A percentile compares a stretch with the other conserved stretches of the same genome.
These are phyloP conservation scores for Boletellus sp. DNA, from an alignment of 768 basidiomycete species.

Conservation along the genomic window DNA sequence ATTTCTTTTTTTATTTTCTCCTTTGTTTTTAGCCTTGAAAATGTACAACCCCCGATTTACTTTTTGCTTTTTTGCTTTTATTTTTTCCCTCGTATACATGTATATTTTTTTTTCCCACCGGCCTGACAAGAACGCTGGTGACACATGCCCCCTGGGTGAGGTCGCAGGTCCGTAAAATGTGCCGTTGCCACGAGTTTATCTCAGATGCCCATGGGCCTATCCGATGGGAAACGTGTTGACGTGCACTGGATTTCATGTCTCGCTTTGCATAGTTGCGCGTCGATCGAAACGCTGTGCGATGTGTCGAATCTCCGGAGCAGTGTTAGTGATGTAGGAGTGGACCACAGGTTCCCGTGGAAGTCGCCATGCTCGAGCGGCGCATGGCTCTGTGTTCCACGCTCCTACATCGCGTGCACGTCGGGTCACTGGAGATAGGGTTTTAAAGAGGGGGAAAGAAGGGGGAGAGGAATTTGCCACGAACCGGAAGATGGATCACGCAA, in stretches of 20 bases:
- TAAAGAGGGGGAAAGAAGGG: not conserved
- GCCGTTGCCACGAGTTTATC: slow-evolving; percentile 30
- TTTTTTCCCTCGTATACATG: not conserved
- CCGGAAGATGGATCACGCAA: slow-evolving; percentile 13
- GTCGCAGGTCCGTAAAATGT: slow-evolving; percentile 23
- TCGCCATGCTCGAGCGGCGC: not conserved
- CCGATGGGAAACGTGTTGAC: slow-evolving; percentile 10
- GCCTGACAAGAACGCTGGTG: not conserved
- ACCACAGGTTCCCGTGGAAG: not conserved
- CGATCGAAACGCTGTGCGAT: slow-evolving; percentile 23
- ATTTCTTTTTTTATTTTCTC: not conserved
- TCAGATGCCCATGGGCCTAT: slow-evolving; percentile 13
- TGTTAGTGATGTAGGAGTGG: slow-evolving; percentile 10
- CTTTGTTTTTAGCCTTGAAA: not conserved
- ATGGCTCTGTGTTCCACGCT: no score
- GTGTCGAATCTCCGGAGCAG: slow-evolving; percentile 15
- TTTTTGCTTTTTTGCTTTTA: slow-evolving; percentile 1
- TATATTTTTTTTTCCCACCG: not conserved
- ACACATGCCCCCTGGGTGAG: slow-evolving; percentile 24
- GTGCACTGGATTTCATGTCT: slow-evolving; percentile 2
- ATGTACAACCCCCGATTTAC: not conserved
- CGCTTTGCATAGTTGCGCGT: slow-evolving; percentile 12
- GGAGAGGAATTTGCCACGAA: not conserved
- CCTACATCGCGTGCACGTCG: no score
- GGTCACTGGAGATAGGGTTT: no score